Evolutionary conservation across 2,329 filamentous ascomycete species (phyloP).

Genomic region (Trichoderma simmonsii): DNA sequence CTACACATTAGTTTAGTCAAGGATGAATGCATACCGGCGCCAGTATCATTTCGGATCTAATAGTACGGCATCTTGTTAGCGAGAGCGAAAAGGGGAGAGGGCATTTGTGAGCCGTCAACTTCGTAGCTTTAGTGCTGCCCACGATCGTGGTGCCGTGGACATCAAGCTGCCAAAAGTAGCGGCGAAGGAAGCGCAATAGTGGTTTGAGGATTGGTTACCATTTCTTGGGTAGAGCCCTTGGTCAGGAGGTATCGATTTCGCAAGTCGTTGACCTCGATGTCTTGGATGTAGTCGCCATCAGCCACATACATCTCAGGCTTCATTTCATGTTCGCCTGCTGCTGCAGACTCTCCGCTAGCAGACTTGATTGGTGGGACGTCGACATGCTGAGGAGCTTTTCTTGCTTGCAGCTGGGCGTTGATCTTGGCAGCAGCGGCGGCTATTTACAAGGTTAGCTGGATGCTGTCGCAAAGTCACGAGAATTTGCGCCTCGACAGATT

Average conservation of each 20-base stretch:
- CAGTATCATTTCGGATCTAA: slow-evolving; percentile 98
- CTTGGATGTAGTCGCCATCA: slow-evolving; percentile 96
- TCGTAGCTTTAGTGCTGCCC: slow-evolving; percentile 68
- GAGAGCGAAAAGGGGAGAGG: slow-evolving; percentile 73
- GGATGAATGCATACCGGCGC: slow-evolving; percentile 82
- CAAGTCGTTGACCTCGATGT: slow-evolving; percentile 98
- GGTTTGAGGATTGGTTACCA: slow-evolving; percentile 77
- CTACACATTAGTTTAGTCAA: slow-evolving; percentile 33
- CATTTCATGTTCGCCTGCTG: slow-evolving; percentile 51
- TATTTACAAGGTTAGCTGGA: slow-evolving; percentile 33
- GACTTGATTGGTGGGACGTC: slow-evolving; percentile 77
- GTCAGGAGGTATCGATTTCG: slow-evolving; percentile 96
- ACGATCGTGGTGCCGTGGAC: slow-evolving; percentile 46
- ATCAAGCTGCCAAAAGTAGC: slow-evolving; percentile 34
- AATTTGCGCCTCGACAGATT: not conserved
- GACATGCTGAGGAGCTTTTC: slow-evolving; percentile 86
- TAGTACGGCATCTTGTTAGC: slow-evolving; percentile 88
- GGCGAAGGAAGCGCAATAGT: slow-evolving; percentile 29
- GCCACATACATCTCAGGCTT: slow-evolving; percentile 90
- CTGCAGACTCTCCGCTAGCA: slow-evolving; percentile 44
- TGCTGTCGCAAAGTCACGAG: not conserved
- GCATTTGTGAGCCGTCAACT: slow-evolving; percentile 61
- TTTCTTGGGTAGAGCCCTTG: slow-evolving; percentile 96
- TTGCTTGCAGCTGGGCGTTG: slow-evolving; percentile 77
- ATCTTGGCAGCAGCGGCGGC: slow-evolving; percentile 88